These are phyloP conservation scores for Ogataea sp. DNA, from an alignment of 805 yeast genomes.

Conservation along the genomic window DNA sequence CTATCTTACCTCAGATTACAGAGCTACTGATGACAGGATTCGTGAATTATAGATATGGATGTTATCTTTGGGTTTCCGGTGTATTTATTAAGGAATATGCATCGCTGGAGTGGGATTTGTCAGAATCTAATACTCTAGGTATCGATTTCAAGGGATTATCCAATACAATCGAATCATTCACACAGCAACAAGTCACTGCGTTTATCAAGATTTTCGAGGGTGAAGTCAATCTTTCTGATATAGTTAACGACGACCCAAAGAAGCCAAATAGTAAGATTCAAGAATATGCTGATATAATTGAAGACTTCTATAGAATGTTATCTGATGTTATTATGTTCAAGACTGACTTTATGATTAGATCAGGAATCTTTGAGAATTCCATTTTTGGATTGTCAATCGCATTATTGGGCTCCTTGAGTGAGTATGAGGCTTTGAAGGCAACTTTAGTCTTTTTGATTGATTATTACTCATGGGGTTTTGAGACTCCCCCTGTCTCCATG, in stretches of 20 bases:
- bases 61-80: slow-evolving; percentile 89
- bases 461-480: slow-evolving; percentile 76
- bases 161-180: slow-evolving; percentile 65
- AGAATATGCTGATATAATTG: slow-evolving; percentile 60
- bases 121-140: neutral
- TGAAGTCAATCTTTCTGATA: slow-evolving; percentile 22
- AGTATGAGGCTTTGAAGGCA: slow-evolving; percentile 62
- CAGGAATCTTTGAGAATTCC: slow-evolving; percentile 21
- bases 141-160: slow-evolving; percentile 28
- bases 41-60: slow-evolving; percentile 60
- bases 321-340: slow-evolving; percentile 70
- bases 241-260: too few species aligned
- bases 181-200: slow-evolving; percentile 53
- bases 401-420: slow-evolving; percentile 45
- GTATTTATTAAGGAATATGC: slow-evolving; percentile 67
- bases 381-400: slow-evolving; percentile 53
- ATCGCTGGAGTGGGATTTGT: slow-evolving; percentile 32
- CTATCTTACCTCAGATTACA: slow-evolving; percentile 58
- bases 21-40: slow-evolving; percentile 65
- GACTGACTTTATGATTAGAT: slow-evolving; percentile 44
- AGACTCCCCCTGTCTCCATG: slow-evolving; percentile 70
- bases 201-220: slow-evolving; percentile 35
- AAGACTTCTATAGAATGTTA: slow-evolving; percentile 80
- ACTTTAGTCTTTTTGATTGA: slow-evolving; percentile 76
- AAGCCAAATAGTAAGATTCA: slow-evolving; percentile 14